These are phyloP conservation scores for Hypoxylon fragiforme DNA, from an alignment of 495 filamentous ascomycete genomes.

Conservation along the genomic window DNA sequence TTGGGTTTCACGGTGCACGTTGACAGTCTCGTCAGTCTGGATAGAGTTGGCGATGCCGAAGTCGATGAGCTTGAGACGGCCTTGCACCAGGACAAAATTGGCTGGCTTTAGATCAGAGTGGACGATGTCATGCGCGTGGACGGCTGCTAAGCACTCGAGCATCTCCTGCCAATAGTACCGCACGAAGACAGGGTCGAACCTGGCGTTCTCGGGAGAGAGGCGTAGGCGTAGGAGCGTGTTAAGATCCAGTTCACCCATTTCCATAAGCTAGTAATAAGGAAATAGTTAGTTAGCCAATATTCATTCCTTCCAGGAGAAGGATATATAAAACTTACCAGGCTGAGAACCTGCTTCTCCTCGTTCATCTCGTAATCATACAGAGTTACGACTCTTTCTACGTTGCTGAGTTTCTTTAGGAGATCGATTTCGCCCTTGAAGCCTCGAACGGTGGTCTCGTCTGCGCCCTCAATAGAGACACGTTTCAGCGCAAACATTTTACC, in stretches of 20 bases:
- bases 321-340: constrained; percentile 61
- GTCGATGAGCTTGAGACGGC: constrained; percentile 83
- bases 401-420: constrained; percentile 75
- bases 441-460: constrained; percentile 77
- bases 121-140: constrained; percentile 87
- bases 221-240: constrained; percentile 76
- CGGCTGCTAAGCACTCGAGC: constrained; percentile 90
- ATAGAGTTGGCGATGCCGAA: constrained; percentile 99
- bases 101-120: constrained; percentile 96
- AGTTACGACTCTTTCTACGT: constrained; percentile 84
- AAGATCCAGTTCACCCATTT: constrained; percentile 94
- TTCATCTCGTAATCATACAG: constrained; percentile 94
- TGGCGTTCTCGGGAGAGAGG: constrained; percentile 70
- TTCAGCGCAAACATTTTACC: constrained; percentile 93
- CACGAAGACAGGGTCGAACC: constrained; percentile 86
- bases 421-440: constrained; percentile 99
- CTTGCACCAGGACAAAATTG: constrained; percentile 88
- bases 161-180: constrained; percentile 98
- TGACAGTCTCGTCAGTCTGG: constrained; percentile 88
- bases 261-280: constrained; percentile 71
- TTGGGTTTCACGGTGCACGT: constrained; percentile 93
- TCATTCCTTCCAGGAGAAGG: background rate
- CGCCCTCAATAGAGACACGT: constrained; percentile 84
- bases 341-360: constrained; percentile 79
- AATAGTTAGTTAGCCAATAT: constrained; percentile 13